Conservation (phyloP, 768 basidiomycete genomes). For the Xerocomellus amylosporus region DNA sequence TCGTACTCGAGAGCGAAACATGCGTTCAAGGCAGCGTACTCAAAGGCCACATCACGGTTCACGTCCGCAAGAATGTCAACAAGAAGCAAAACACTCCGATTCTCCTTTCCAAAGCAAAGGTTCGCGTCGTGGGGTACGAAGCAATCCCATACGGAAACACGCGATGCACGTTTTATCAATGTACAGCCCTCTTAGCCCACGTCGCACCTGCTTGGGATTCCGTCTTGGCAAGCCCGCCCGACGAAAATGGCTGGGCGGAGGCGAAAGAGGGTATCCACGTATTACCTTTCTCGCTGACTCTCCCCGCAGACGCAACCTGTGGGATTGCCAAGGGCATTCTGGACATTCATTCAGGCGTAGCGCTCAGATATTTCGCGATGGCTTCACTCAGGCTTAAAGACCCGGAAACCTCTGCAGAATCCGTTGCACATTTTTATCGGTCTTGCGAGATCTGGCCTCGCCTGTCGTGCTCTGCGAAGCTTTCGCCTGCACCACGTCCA, state of each 20-base stretch:
- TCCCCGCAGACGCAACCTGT: constrained; percentile 53
- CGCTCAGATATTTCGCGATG: constrained; percentile 78
- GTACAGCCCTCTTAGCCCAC: constrained; percentile 51
- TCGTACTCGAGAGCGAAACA: constrained; percentile 69
- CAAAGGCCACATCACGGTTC: constrained; percentile 65
- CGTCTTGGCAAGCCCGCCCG: constrained; percentile 44
- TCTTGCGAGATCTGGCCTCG: constrained; percentile 78
- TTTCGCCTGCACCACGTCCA: constrained; percentile 59
- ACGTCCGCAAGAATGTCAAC: constrained; percentile 52
- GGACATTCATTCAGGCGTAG: constrained; percentile 53
- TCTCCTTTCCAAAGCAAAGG: constrained; percentile 68
- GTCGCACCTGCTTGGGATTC: constrained; percentile 45
- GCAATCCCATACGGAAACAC: constrained; percentile 53
- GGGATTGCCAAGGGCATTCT: constrained; percentile 60
- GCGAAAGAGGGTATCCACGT: constrained; percentile 65
- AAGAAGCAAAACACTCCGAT: constrained; percentile 52
- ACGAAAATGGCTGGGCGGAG: constrained; percentile 60
- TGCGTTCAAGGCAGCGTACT: constrained; percentile 79
- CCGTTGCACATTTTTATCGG: constrained; percentile 89
- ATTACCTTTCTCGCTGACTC: constrained; percentile 69
- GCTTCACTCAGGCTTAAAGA: constrained; percentile 77
- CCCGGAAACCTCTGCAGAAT: constrained; percentile 51
- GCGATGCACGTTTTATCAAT: constrained; percentile 83
- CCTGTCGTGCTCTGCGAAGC: constrained; percentile 55
- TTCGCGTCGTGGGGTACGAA: constrained; percentile 85